A percentile compares a stretch with the other conserved stretches of the same genome.
Conservation (phyloP, 1,284 basidiomycete species). For the Coriolopsis trogii region DNA sequence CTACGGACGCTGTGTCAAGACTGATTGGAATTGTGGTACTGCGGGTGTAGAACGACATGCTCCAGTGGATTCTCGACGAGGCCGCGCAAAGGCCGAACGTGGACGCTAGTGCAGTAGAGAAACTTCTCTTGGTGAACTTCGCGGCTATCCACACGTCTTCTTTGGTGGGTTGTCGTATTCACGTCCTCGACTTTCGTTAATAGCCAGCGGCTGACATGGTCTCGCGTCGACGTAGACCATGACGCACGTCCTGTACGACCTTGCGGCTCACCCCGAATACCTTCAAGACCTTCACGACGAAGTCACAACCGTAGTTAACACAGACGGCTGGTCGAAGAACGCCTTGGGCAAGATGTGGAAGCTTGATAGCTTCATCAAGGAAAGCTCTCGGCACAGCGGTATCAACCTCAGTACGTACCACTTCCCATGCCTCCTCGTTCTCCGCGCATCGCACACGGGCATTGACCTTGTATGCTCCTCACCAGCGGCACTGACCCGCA, state of each 20-base stretch:
- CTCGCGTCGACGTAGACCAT: conserved; percentile 34
- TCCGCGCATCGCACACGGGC: too few species aligned
- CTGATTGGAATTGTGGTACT: background rate
- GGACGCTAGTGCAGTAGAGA: conserved; percentile 24
- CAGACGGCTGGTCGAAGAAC: conserved; percentile 46
- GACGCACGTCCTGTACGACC: conserved; percentile 41
- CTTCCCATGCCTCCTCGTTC: too few species aligned
- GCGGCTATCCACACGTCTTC: conserved; percentile 38
- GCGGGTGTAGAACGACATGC: conserved; percentile 27
- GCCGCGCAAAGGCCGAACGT: conserved; percentile 15
- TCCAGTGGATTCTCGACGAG: conserved; percentile 34
- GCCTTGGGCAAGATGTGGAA: conserved; percentile 48
- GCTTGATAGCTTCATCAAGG: conserved; percentile 56
- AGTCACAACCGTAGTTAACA: conserved; percentile 38
- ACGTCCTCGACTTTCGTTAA: too few species aligned
- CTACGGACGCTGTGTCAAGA: too few species aligned
- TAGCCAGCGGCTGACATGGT: too few species aligned
- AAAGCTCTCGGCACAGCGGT: conserved; percentile 44
- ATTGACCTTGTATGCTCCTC: background rate
- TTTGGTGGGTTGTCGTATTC: conserved; percentile 25
- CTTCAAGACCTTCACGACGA: conserved; percentile 48
- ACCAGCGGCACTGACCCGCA: conserved; percentile 20
- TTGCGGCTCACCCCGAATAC: conserved; percentile 45
- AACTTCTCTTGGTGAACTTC: conserved; percentile 35
- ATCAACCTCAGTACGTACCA: conserved; percentile 24